Base-by-base conservation (phyloP, 129 eudicot genomes). In the Escallonia rubra region DNA sequence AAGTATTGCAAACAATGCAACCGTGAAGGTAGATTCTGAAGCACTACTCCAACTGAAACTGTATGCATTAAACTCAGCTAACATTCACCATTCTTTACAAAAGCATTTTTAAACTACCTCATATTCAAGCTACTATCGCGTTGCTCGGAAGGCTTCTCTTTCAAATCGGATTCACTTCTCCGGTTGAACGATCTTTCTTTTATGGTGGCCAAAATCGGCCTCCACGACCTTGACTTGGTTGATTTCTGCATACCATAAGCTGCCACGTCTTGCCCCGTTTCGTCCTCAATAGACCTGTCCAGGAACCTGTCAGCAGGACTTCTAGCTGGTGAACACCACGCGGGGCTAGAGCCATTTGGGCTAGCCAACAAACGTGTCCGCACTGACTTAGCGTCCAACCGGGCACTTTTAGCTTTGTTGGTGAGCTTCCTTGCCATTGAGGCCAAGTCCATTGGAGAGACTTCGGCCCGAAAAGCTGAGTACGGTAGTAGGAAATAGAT, bases 101-200 rank as follows among this genome's bases (percentile, higher is more conserved):
- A 23, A 23, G 34, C 34, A 23, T 23, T 23, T 23, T 23, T 23
- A 23, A 23, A 1, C 34, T 23, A 23, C 34, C 34, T 23, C 34
- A 23, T 1, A 23, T 23, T 23, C 34, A 23, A 23, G 34, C 34
- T 23, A 23, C 34, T 1, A 0, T 1, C 0, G 34, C 34, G 34
- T 23, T 23, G 34, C 50, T 14, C 15, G 2, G 51, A n/a, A 43
- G 15, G 8, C 51, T 65, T 43, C 44, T 74, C 80, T 69, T 69
- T 79, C 64, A 80, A 72, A 67, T 87, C 90, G 0, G 87, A 83
- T 68, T 81, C 95, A 57, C 77, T 74, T 69, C 95, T 83, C 16
- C 75, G 70, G 68, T 74, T 73, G 52, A 79, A 72, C 10, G 95
- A 87, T 54, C 45, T 75, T 71, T 87, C 95, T 42, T 75, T 62